These are phyloP conservation scores for Avicennia marina DNA, from an alignment of 257 asterid genomes.

Conservation along the genomic window DNA sequence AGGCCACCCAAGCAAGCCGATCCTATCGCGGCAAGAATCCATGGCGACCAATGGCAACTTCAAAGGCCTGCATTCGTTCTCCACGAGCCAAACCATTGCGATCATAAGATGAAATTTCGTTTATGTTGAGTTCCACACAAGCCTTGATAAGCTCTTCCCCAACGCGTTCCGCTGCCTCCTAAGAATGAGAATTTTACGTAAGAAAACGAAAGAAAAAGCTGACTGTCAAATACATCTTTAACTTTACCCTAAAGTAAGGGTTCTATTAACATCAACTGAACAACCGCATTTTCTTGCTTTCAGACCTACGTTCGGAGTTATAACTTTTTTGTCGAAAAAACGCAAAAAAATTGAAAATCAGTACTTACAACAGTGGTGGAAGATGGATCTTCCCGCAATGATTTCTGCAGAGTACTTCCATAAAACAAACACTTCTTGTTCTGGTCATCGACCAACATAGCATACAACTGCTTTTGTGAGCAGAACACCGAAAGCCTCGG, in stretches of 20 bases:
- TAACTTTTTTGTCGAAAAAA: too few relatives aligned
- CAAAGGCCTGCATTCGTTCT: slow-evolving; percentile 76
- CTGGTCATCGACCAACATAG: slow-evolving; percentile 76
- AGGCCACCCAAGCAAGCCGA: not conserved
- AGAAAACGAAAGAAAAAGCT: too few relatives aligned
- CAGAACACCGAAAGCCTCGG: slow-evolving; percentile 93
- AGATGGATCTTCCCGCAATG: slow-evolving; percentile 51
- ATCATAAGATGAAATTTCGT: slow-evolving; percentile 67
- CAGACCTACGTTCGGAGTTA: too few relatives aligned
- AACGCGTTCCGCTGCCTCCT: slow-evolving; percentile 81
- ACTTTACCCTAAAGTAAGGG: too few relatives aligned
- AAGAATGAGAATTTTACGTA: too few relatives aligned
- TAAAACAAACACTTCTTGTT: slow-evolving; percentile 70
- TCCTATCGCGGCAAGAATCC: slow-evolving; percentile 67
- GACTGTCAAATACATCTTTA: too few relatives aligned
- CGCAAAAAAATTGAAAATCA: not conserved
- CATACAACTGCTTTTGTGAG: slow-evolving; percentile 77
- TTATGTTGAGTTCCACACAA: slow-evolving; percentile 61
- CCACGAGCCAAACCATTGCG: slow-evolving; percentile 86
- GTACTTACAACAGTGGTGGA: slow-evolving; percentile 56
- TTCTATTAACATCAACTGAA: too few relatives aligned
- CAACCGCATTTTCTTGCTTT: not conserved
- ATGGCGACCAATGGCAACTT: slow-evolving; percentile 61
- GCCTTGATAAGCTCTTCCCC: slow-evolving; percentile 83
- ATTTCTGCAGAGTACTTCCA: slow-evolving; percentile 74